Conservation (phyloP, 2,329 filamentous ascomycete genomes). For the Microdochium bolleyi region DNA sequence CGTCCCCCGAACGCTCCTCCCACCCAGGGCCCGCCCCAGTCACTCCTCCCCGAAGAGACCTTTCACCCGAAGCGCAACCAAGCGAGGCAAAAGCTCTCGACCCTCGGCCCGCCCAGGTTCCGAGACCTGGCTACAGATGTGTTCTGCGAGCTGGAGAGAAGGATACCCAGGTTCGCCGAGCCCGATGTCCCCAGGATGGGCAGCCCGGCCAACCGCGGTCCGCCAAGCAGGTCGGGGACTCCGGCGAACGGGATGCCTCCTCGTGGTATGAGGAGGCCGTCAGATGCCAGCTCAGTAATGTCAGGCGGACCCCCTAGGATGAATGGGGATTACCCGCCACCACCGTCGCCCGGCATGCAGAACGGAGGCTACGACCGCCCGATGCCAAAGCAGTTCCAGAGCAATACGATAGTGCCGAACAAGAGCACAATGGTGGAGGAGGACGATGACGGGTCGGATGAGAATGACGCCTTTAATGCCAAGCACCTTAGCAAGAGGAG, state of each 20-base stretch:
- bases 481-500: slow-evolving; percentile 27
- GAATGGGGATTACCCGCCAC: slow-evolving; percentile 41
- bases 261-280: slow-evolving; percentile 46
- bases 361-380: slow-evolving; percentile 66
- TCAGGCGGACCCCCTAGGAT: slow-evolving; percentile 25
- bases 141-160: slow-evolving; percentile 85
- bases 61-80: slow-evolving; percentile 98
- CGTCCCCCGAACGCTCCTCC: slow-evolving; percentile 42
- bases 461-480: slow-evolving; percentile 46
- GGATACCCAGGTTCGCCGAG: slow-evolving; percentile 73
- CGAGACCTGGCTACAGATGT: slow-evolving; percentile 91
- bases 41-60: slow-evolving; percentile 73
- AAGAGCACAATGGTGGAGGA: slow-evolving; percentile 98
- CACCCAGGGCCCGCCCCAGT: slow-evolving; percentile 53
- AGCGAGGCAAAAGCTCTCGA: slow-evolving; percentile 90
- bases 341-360: slow-evolving; percentile 49
- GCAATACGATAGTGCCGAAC: slow-evolving; percentile 93
- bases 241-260: slow-evolving; percentile 50
- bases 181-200: slow-evolving; percentile 60
- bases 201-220: slow-evolving; percentile 59
- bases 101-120: slow-evolving; percentile 78
- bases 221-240: slow-evolving; percentile 52
- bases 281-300: slow-evolving; percentile 54
- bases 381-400: slow-evolving; percentile 82
- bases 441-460: slow-evolving; percentile 64